phyloP scores from a whole-genome alignment of 495 filamentous ascomycete genomes.

The Glarea lozoyensis region DNA sequence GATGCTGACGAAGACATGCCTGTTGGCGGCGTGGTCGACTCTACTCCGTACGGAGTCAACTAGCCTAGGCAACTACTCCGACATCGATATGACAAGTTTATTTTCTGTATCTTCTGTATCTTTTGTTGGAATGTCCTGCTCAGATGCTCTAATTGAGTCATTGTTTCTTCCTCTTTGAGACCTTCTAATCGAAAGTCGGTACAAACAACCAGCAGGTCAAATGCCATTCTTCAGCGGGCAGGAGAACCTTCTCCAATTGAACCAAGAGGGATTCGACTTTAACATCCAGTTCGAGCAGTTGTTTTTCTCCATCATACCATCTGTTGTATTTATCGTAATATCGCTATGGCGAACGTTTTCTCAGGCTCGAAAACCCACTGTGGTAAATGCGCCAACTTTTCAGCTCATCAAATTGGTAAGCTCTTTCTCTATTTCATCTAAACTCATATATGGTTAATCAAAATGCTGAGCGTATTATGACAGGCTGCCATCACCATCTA shows the following conservation, averaged over 20 bases:
- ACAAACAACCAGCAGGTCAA: too few species aligned
- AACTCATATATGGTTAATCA: conserved; percentile 1
- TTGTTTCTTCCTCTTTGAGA: too few species aligned
- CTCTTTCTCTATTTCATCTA: neutral
- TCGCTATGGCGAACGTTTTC: conserved; percentile 27
- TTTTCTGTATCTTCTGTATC: too few species aligned
- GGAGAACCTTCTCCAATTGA: neutral
- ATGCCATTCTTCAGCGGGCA: neutral
- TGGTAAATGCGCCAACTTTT: conserved; percentile 28
- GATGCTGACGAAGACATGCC: too few species aligned
- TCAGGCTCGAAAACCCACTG: conserved; percentile 23
- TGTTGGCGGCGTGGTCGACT: too few species aligned
- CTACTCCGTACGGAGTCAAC: too few species aligned
- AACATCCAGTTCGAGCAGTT: conserved; percentile 37
- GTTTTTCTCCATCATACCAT: conserved; percentile 35
- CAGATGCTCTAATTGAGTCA: too few species aligned
- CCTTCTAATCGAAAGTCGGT: too few species aligned
- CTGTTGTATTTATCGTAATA: conserved; percentile 29
- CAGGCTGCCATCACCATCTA: conserved; percentile 22
- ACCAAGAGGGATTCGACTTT: conserved; percentile 31
- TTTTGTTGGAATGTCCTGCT: too few species aligned
- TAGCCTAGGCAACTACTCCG: too few species aligned
- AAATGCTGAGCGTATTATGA: neutral
- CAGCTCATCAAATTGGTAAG: conserved; percentile 30
- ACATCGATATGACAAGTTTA: too few species aligned